These are phyloP conservation scores for Phyllosticta citribraziliensis DNA, from an alignment of 2,329 filamentous ascomycete genomes.

Conservation along the genomic window DNA sequence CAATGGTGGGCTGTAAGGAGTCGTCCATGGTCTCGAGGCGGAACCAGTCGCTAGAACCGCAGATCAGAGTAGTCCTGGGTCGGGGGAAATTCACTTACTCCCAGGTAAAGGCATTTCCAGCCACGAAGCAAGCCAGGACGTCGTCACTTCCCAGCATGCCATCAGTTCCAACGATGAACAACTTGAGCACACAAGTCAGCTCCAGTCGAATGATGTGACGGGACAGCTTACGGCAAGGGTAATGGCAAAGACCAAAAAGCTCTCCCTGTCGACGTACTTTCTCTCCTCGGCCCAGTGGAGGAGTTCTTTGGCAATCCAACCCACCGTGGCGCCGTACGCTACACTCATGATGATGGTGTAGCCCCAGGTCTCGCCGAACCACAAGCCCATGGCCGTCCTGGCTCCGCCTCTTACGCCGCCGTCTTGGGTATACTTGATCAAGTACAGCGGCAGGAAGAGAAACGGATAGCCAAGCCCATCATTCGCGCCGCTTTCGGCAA, in stretches of 20 bases:
- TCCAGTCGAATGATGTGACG: neutral
- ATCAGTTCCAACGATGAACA: slow-evolving; percentile 81
- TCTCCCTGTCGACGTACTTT: slow-evolving; percentile 76
- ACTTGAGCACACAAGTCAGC: slow-evolving; percentile 22
- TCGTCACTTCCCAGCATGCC: slow-evolving; percentile 84
- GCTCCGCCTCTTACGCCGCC: slow-evolving; percentile 47
- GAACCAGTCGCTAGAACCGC: slow-evolving; percentile 62
- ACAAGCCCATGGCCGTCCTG: slow-evolving; percentile 58
- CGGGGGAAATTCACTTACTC: slow-evolving; percentile 42
- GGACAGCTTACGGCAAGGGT: slow-evolving; percentile 54
- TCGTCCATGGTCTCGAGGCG: slow-evolving; percentile 81
- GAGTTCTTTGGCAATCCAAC: slow-evolving; percentile 71
- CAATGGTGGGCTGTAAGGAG: slow-evolving; percentile 84
- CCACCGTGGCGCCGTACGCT: slow-evolving; percentile 65
- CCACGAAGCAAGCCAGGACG: slow-evolving; percentile 84
- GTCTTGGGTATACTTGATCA: slow-evolving; percentile 64
- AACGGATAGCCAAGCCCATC: slow-evolving; percentile 87
- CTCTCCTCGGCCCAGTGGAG: slow-evolving; percentile 76
- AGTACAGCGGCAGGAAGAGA: slow-evolving; percentile 71
- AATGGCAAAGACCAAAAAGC: slow-evolving; percentile 79
- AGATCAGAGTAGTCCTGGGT: slow-evolving; percentile 1
- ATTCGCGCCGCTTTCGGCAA: slow-evolving; percentile 71
- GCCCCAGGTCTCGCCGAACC: slow-evolving; percentile 78
- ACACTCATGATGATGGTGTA: slow-evolving; percentile 75
- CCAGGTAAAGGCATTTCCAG: slow-evolving; percentile 84